These are phyloP conservation scores for Trypanosoma avium DNA, from an alignment of 208 protist genomes.

Conservation along the genomic window DNA sequence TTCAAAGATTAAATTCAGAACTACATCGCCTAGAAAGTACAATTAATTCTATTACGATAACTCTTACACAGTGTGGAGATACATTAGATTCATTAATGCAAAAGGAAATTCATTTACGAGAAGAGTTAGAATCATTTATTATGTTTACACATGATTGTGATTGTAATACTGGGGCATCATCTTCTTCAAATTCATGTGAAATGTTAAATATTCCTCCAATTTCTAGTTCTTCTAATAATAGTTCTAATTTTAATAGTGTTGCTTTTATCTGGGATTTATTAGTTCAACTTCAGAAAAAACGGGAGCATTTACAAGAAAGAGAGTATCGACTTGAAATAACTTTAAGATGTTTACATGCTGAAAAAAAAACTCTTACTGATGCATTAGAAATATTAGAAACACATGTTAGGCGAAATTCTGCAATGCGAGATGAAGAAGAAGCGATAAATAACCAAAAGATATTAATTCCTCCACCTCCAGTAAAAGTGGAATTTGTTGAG, in stretches of 20 bases:
- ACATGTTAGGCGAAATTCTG: background rate
- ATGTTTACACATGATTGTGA: conserved; percentile 19
- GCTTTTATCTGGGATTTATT: conserved; percentile 2
- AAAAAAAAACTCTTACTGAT: background rate
- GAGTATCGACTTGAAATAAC: conserved; percentile 5
- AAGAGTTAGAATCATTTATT: conserved; percentile 13
- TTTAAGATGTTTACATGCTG: conserved; percentile 18
- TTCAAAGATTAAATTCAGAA: conserved; percentile 1
- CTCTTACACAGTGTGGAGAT: conserved; percentile 12
- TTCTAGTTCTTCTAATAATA: too few relatives aligned
- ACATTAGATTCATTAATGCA: background rate
- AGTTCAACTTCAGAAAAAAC: conserved; percentile 7
- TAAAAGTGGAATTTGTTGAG: conserved; percentile 21
- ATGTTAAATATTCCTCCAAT: too few relatives aligned
- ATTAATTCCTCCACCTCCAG: conserved; percentile 2
- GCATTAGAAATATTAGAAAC: conserved; percentile 9
- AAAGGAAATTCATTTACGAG: conserved; percentile 16
- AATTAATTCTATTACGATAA: background rate
- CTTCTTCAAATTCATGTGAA: too few relatives aligned
- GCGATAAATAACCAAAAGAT: background rate
- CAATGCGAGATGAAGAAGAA: background rate
- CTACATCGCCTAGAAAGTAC: conserved; percentile 1
- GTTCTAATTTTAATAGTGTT: background rate
- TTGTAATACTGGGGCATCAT: background rate
- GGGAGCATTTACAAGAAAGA: conserved; percentile 16